Percentiles rank a stretch among this genome's conserved stretches.
Conservation (phyloP, 2,329 filamentous ascomycete genomes). For the Phyllosticta citriasiana region DNA sequence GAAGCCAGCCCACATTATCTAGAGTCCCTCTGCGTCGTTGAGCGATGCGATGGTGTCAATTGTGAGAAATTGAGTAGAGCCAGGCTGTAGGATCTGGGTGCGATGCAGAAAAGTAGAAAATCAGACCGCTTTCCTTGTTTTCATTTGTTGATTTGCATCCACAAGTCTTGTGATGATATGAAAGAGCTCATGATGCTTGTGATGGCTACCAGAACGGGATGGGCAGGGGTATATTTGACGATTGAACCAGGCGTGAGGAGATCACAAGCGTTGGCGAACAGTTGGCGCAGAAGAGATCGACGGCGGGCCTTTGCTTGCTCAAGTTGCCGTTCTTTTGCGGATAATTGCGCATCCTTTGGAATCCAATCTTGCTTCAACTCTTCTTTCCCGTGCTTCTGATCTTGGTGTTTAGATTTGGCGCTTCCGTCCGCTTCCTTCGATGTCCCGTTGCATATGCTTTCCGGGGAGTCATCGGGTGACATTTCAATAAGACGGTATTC, state of each 20-base stretch:
- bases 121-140: neutral
- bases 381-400: neutral
- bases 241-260: slow-evolving; percentile 4
- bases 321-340: neutral
- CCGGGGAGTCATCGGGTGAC: neutral
- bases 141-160: slow-evolving; percentile 3
- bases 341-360: neutral
- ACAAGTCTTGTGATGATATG: slow-evolving; percentile 3
- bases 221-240: neutral
- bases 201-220: neutral
- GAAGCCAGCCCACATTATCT: neutral
- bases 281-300: neutral
- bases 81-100: neutral
- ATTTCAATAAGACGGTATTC: neutral
- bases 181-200: slow-evolving; percentile 8
- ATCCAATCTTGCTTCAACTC: neutral
- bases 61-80: neutral
- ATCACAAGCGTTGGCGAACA: slow-evolving; percentile 2
- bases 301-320: neutral
- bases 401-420: neutral
- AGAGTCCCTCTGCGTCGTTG: neutral
- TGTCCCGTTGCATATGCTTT: neutral
- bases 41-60: neutral
- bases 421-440: neutral
- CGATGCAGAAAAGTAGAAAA: neutral